Evolutionary conservation across 805 yeast genomes (phyloP).

Genomic region (Suhomyces tanzawaensis): DNA sequence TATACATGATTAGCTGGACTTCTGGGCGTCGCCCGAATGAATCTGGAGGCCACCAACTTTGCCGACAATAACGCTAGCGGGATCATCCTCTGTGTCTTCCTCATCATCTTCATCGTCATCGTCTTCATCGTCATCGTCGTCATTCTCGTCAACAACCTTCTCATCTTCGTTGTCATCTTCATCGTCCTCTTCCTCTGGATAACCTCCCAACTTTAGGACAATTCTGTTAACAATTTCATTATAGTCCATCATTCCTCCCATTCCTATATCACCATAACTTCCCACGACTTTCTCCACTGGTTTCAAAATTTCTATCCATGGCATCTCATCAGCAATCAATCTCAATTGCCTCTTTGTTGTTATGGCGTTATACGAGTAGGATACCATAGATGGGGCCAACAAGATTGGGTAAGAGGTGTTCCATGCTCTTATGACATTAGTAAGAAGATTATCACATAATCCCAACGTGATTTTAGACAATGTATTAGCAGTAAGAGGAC

Average conservation of each 20-base stretch:
- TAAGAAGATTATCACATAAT: constrained; percentile 85
- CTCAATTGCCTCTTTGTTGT: constrained; percentile 81
- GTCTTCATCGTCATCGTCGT: constrained; percentile 26
- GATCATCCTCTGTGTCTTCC: too few relatives aligned
- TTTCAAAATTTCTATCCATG: constrained; percentile 88
- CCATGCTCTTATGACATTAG: constrained; percentile 94
- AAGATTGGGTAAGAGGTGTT: constrained; percentile 85
- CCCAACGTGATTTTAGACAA: constrained; percentile 87
- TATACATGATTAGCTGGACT: too few relatives aligned
- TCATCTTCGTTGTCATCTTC: constrained; percentile 47
- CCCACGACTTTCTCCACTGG: constrained; percentile 95
- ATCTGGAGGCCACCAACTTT: too few relatives aligned
- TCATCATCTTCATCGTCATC: constrained; percentile 34
- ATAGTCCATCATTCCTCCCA: constrained; percentile 99
- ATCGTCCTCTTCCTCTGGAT: constrained; percentile 49
- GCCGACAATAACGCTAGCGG: too few relatives aligned
- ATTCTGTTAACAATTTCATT: constrained; percentile 87
- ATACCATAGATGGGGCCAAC: constrained; percentile 94
- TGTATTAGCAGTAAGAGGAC: constrained; percentile 95
- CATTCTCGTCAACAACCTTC: constrained; percentile 31
- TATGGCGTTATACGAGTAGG: constrained; percentile 85
- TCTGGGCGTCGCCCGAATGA: too few relatives aligned
- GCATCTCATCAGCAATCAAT: constrained; percentile 82
- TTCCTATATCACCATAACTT: constrained; percentile 95
- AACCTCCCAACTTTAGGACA: constrained; percentile 63